Evolutionary conservation across 2,329 filamentous ascomycete species (phyloP).

Genomic region (Colletotrichum lentis): DNA sequence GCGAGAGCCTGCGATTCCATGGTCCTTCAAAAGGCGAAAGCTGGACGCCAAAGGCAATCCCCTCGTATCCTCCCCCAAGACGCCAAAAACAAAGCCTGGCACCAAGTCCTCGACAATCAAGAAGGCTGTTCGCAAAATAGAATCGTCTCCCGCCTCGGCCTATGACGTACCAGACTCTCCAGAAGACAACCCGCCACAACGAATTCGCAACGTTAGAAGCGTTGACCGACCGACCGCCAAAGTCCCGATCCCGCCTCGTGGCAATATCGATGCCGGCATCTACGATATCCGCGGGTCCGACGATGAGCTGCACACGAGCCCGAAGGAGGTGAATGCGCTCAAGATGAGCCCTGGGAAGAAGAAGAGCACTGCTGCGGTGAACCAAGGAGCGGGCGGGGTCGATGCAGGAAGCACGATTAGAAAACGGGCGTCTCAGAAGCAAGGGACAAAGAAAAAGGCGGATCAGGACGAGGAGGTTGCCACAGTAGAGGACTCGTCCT

Average conservation of each 20-base stretch:
- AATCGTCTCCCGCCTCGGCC: conserved; percentile 6
- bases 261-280: conserved; percentile 10
- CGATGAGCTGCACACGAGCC: conserved; percentile 36
- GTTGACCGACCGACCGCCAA: conserved; percentile 31
- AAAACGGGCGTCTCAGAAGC: conserved; percentile 6
- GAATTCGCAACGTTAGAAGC: conserved; percentile 32
- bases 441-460: neutral
- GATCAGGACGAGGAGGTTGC: conserved; percentile 3
- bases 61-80: conserved; percentile 45
- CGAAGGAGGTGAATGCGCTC: conserved; percentile 3
- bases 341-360: conserved; percentile 40
- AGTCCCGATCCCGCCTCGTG: conserved; percentile 27
- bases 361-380: conserved; percentile 15
- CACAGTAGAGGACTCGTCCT: conserved; percentile 25
- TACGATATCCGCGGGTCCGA: conserved; percentile 42
- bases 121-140: conserved; percentile 14
- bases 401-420: neutral
- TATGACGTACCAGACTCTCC: conserved; percentile 42
- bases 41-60: conserved; percentile 43
- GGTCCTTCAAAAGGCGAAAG: conserved; percentile 39
- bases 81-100: conserved; percentile 39
- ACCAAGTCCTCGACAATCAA: conserved; percentile 2
- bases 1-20: conserved; percentile 21
- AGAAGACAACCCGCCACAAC: conserved; percentile 37
- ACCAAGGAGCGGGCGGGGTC: neutral